phyloP scores from a whole-genome alignment of 805 yeast species.

The Isabelozyma rhagii region DNA sequence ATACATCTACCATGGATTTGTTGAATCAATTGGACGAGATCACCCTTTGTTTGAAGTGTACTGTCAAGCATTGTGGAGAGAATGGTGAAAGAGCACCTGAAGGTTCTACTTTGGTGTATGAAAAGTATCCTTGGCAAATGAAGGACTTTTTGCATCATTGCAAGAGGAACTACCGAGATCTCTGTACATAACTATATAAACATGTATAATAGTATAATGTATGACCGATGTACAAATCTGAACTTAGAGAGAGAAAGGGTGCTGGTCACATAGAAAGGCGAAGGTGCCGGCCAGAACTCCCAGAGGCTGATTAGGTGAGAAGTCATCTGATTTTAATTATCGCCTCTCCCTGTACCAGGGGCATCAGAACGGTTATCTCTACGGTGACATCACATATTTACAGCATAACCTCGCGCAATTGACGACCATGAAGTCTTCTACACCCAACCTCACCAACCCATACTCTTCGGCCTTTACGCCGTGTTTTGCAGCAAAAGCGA shows the following conservation, averaged over 20 bases:
- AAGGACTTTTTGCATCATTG: conserved; percentile 14
- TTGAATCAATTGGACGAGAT: conserved; percentile 22
- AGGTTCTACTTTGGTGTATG: conserved; percentile 19
- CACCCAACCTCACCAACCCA: neutral
- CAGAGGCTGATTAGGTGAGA: too few relatives aligned
- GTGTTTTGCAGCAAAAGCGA: too few relatives aligned
- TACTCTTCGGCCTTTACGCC: too few relatives aligned
- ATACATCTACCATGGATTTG: conserved; percentile 16
- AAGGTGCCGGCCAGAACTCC: too few relatives aligned
- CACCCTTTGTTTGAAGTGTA: conserved; percentile 30
- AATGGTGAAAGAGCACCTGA: conserved; percentile 15
- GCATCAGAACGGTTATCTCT: too few relatives aligned
- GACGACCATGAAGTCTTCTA: neutral
- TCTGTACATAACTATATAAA: neutral
- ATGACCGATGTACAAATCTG: too few relatives aligned
- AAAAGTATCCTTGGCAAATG: conserved; percentile 18
- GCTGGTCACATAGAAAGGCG: too few relatives aligned
- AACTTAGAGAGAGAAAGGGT: too few relatives aligned
- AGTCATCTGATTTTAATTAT: too few relatives aligned
- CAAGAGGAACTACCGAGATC: conserved; percentile 8
- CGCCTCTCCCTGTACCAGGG: too few relatives aligned
- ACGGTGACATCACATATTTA: too few relatives aligned
- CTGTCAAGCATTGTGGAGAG: conserved; percentile 16
- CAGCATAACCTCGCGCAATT: neutral
- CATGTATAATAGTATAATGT: neutral